Evolutionary conservation across 176 grass and related monocot genomes (phyloP), one percentile per base, ranked within the genome.

Genomic region (Dendrocalamus sinicus): DNA sequence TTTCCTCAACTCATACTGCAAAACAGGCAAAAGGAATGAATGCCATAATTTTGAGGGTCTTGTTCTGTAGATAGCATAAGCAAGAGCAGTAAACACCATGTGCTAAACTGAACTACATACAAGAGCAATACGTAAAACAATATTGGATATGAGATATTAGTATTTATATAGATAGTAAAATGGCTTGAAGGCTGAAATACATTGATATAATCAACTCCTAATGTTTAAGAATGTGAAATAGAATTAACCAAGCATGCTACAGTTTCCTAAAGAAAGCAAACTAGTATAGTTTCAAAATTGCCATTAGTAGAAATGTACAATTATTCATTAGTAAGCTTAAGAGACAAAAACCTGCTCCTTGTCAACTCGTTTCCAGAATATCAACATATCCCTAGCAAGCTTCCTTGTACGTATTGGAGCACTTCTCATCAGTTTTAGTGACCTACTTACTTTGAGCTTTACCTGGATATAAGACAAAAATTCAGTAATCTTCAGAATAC

Each of bases 321-420:
- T 50, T 73, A 7, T 35, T 30, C 17, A 52, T 45, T 59, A 51
- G 51, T 20, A 75, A 64, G 83, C 24, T 45, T 51, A 76, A 81
- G 30, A 67, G 60, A 30, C 41, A 84, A 79, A 81, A 75, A 99
- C 97, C 97, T 99, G 94, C 72, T 99, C 97, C 85, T 99, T 99
- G 79, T 99, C 97, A 70, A 99, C 89, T 59, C 94, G 86, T 78
- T 99, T 99, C 97, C 94, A 96, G 76, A 99, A 99, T 96, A 99
- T 92, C 87, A 94, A 46, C 97, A 99, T 99, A 84, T 96, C 97
- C 83, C 92, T 94, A 88, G 94, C 94, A 50, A 99, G 87, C 85
- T 91, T 96, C 86, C 92, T 94, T 72, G 97, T 99, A 37, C 92
- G 94, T 84, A 99, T 86, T 82, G 92, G 88, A 75, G 92, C 97